These are phyloP conservation scores for Pharnaceum exiguum DNA, from an alignment of 148 eudicot species.

Conservation along the genomic window DNA sequence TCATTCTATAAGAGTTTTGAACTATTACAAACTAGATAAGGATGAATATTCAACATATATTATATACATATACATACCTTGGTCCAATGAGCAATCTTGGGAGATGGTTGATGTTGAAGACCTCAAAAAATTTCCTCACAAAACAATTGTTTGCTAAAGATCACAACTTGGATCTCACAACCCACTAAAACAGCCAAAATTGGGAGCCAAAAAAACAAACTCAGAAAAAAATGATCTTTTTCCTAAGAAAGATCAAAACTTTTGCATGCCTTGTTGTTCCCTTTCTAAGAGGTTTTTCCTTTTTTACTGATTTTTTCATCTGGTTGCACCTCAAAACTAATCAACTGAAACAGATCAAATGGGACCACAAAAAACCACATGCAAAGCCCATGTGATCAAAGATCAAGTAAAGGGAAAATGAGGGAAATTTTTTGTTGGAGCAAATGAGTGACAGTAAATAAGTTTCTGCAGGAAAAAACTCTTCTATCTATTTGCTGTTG, in stretches of 20 bases:
- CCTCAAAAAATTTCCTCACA: not conserved
- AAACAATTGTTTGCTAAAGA: constrained; percentile 5
- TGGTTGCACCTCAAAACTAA: not conserved
- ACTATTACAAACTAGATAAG: not conserved
- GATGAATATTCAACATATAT: not conserved
- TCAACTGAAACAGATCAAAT: not conserved
- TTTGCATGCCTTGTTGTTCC: too few species aligned
- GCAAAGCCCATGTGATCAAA: constrained; percentile 15
- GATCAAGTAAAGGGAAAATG: not conserved
- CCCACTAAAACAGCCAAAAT: not conserved
- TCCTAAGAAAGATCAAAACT: constrained; percentile 19
- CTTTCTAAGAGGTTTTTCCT: too few species aligned
- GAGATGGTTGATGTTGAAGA: not conserved
- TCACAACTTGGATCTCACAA: constrained; percentile 25
- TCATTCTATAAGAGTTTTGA: not conserved
- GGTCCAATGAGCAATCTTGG: constrained; percentile 20
- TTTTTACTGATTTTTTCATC: too few species aligned
- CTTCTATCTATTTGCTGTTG: not conserved
- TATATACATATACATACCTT: too few species aligned
- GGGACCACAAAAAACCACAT: constrained; percentile 15
- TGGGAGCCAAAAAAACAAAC: not conserved
- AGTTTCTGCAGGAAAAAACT: constrained; percentile 12
- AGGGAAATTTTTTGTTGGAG: constrained; percentile 8
- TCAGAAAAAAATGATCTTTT: not conserved
- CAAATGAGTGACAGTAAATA: constrained; percentile 14